Percentiles rank a stretch among this genome's conserved stretches.
Conservation (phyloP, 768 basidiomycete species). For the Tulasnella sp. region DNA sequence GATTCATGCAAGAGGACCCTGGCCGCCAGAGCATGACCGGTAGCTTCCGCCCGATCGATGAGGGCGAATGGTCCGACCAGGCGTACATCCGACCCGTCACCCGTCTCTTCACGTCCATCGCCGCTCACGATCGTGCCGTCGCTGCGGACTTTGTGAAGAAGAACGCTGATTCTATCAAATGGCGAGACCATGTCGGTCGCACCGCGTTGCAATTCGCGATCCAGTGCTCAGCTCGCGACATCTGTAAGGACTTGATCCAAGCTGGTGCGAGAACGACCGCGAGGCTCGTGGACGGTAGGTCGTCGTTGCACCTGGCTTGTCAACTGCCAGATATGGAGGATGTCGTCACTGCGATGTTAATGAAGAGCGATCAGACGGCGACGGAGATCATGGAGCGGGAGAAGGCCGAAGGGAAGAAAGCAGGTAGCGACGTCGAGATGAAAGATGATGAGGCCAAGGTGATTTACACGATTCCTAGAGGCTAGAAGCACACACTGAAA, state of each 20-base stretch:
- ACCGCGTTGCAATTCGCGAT: slow-evolving; percentile 50
- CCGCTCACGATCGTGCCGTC: slow-evolving; percentile 31
- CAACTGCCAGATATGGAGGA: slow-evolving; percentile 27
- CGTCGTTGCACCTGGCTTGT: slow-evolving; percentile 45
- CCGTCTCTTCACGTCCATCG: slow-evolving; percentile 47
- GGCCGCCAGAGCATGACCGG: slow-evolving; percentile 51
- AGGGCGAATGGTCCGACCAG: slow-evolving; percentile 52
- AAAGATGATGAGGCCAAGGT: slow-evolving; percentile 23
- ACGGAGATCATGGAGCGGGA: slow-evolving; percentile 23
- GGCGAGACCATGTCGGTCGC: slow-evolving; percentile 51
- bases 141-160: slow-evolving; percentile 34
- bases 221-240: slow-evolving; percentile 34
- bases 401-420: slow-evolving; percentile 5
- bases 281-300: slow-evolving; percentile 45
- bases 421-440: background rate
- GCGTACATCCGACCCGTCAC: slow-evolving; percentile 46
- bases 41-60: slow-evolving; percentile 55
- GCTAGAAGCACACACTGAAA: background rate
- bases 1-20: slow-evolving; percentile 50
- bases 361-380: slow-evolving; percentile 33
- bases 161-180: slow-evolving; percentile 29
- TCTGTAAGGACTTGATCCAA: slow-evolving; percentile 42
- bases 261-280: slow-evolving; percentile 46
- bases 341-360: slow-evolving; percentile 41
- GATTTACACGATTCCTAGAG: background rate